Conservation (phyloP, 108 stramenopile species). For the Cylindrotheca closterium region DNA sequence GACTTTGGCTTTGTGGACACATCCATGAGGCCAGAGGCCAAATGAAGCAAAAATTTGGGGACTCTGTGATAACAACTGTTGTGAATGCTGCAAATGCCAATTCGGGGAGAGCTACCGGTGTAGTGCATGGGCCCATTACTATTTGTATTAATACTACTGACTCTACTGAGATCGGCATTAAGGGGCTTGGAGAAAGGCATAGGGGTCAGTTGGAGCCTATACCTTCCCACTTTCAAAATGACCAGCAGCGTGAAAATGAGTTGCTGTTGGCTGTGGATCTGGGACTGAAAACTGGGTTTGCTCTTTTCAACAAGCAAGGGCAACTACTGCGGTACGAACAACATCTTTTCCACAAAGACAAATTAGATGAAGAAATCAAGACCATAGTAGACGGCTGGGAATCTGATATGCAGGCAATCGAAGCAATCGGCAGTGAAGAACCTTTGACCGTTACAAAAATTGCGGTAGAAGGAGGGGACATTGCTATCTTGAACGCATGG, state of each 20-base stretch:
- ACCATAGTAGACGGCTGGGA: constrained; percentile 30
- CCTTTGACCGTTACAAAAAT: constrained; percentile 33
- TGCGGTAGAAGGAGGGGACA: constrained; percentile 49
- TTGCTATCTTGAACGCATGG: constrained; percentile 26
- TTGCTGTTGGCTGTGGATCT: constrained; percentile 49
- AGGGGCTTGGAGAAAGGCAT: constrained; percentile 23
- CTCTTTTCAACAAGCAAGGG: constrained; percentile 30
- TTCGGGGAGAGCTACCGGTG: constrained; percentile 53
- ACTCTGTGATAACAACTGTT: constrained; percentile 39
- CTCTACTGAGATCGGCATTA: constrained; percentile 8
- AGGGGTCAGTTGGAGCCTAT: background rate
- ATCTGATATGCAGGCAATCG: background rate
- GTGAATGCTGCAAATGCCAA: constrained; percentile 83
- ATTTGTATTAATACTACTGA: constrained; percentile 27
- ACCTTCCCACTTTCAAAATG: background rate
- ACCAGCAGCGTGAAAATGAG: background rate
- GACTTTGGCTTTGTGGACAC: constrained; percentile 62
- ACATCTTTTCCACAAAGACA: constrained; percentile 25
- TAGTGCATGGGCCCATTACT: constrained; percentile 60
- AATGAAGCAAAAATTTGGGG: constrained; percentile 27
- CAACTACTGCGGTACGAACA: constrained; percentile 38
- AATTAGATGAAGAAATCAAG: constrained; percentile 4
- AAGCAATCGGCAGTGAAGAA: background rate
- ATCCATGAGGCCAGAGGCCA: constrained; percentile 76
- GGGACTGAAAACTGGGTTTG: constrained; percentile 40